Base-by-base conservation (phyloP, 176 grass and related monocot species). In the Hyparrhenia diplandra region DNA sequence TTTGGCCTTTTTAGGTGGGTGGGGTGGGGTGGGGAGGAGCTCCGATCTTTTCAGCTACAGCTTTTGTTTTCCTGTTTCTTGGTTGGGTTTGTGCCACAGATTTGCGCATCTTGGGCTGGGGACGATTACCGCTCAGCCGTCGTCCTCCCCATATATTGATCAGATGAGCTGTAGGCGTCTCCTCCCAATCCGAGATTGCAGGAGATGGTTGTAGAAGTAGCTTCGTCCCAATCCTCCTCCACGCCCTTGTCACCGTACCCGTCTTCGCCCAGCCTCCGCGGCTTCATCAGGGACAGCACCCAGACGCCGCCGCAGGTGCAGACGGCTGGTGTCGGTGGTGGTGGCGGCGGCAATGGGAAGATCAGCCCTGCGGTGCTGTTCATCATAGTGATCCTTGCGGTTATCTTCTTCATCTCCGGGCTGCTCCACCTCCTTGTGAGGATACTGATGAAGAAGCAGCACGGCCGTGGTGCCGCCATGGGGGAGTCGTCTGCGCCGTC, bases 361-460 rank as follows among this genome's bases (percentile, higher is more conserved):
- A 90, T 90, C 77, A 93, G 87, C 84, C 87, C 91, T 28, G 85
- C 91, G 10, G 85, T 93, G 62, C 63, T 93, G 39, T 82, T 93
- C 81, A 82, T 93, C 73, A 93, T 93, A 58, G 87, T 93, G 39
- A 87, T 93, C 30, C 66, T 93, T 30, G 87, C 91, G 7, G 78
- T 90, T 21, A 83, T 90, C 70, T 93, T 93, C 87, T 93, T 93
- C 81, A 89, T 93, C 73, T 93, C 87, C 43, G 87, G 91, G 29
- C 85, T 93, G 60, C 77, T 93, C 71, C 91, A 93, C 74, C 84
- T 93, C 51, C 75, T 93, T 8, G 41, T 93, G 39, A 82, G 84
- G 73, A 77, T 93, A 43, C 76, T 93, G 18, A 85, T 90, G 14
- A 80, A 27, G 64, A 90, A 87, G 91, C 89, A 93, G 67, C 84